Conservation (phyloP, 208 protist species). For the Endotrypanum monterogeii region DNA sequence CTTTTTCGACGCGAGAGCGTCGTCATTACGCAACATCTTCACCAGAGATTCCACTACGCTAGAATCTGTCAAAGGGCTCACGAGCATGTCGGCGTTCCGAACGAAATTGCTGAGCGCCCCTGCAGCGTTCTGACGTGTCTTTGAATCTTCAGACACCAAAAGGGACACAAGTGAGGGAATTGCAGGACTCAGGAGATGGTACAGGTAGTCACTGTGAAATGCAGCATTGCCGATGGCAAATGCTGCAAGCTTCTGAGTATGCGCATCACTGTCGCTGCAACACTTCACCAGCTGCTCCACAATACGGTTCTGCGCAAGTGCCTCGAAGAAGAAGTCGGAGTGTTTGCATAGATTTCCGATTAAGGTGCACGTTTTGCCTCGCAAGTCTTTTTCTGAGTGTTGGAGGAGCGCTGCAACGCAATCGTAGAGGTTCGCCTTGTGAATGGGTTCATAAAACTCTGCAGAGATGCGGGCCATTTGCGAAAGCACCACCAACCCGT, state of each 20-base stretch:
- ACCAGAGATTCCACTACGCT: slow-evolving; percentile 78
- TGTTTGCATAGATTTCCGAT: slow-evolving; percentile 96
- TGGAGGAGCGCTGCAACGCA: slow-evolving; percentile 61
- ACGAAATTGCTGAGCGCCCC: slow-evolving; percentile 95
- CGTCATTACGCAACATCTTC: slow-evolving; percentile 68
- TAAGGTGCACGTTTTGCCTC: slow-evolving; percentile 94
- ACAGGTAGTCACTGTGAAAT: slow-evolving; percentile 92
- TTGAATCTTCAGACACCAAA: slow-evolving; percentile 85
- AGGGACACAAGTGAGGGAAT: slow-evolving; percentile 84
- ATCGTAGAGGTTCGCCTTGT: slow-evolving; percentile 81
- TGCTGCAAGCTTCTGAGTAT: slow-evolving; percentile 94
- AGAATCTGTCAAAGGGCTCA: slow-evolving; percentile 55
- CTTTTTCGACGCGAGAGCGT: slow-evolving; percentile 65
- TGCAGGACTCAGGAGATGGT: slow-evolving; percentile 63
- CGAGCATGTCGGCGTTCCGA: slow-evolving; percentile 87
- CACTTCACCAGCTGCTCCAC: slow-evolving; percentile 78
- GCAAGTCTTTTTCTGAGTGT: slow-evolving; percentile 76
- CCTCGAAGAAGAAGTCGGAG: slow-evolving; percentile 92
- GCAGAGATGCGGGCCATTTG: slow-evolving; percentile 88
- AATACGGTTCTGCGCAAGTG: slow-evolving; percentile 65
- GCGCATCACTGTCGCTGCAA: slow-evolving; percentile 81
- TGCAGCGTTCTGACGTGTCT: slow-evolving; percentile 95
- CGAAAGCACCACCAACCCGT: slow-evolving; percentile 90
- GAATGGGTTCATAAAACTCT: slow-evolving; percentile 89
- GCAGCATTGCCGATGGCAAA: slow-evolving; percentile 96